A percentile compares a stretch with the other conserved stretches of the same genome.
Conservation (phyloP, 495 filamentous ascomycete species). For the Neurospora cerealis region DNA sequence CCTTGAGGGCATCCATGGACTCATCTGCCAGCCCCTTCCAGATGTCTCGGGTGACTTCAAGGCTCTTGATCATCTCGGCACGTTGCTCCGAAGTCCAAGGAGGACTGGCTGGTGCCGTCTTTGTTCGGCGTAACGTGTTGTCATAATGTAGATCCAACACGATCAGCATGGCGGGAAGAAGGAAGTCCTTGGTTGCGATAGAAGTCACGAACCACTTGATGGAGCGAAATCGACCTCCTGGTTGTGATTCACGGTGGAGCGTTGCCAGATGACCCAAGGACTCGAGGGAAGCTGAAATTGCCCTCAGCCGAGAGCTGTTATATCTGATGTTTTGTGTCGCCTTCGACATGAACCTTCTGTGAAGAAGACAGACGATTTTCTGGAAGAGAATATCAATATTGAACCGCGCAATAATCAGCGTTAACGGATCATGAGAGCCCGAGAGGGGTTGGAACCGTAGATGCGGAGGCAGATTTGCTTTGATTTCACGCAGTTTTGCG, state of each 20-base stretch:
- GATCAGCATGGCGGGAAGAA: conserved; percentile 84
- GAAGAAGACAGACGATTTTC: conserved; percentile 73
- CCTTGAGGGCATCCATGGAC: conserved; percentile 86
- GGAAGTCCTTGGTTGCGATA: conserved; percentile 73
- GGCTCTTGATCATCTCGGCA: conserved; percentile 60
- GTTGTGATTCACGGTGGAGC: conserved; percentile 65
- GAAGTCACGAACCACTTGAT: conserved; percentile 67
- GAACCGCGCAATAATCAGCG: conserved; percentile 72
- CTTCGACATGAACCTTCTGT: conserved; percentile 69
- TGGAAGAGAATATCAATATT: conserved; percentile 73
- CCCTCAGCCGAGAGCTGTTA: conserved; percentile 68
- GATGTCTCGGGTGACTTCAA: conserved; percentile 64
- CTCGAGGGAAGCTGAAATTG: conserved; percentile 68
- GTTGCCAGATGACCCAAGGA: conserved; percentile 66
- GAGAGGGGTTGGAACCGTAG: conserved; percentile 60
- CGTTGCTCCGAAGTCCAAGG: conserved; percentile 61
- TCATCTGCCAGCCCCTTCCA: conserved; percentile 67
- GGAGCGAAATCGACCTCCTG: conserved; percentile 57
- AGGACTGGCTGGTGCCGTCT: conserved; percentile 33
- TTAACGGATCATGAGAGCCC: conserved; percentile 63
- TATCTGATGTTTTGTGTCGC: conserved; percentile 64
- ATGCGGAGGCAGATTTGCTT: conserved; percentile 56
- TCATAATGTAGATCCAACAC: conserved; percentile 62
- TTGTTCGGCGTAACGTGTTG: conserved; percentile 18
- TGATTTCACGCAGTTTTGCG: conserved; percentile 56